A percentile compares a stretch with the other conserved stretches of the same genome.
Conservation (phyloP, 2,329 filamentous ascomycete genomes). For the Exophiala phaeomuriformis region DNA sequence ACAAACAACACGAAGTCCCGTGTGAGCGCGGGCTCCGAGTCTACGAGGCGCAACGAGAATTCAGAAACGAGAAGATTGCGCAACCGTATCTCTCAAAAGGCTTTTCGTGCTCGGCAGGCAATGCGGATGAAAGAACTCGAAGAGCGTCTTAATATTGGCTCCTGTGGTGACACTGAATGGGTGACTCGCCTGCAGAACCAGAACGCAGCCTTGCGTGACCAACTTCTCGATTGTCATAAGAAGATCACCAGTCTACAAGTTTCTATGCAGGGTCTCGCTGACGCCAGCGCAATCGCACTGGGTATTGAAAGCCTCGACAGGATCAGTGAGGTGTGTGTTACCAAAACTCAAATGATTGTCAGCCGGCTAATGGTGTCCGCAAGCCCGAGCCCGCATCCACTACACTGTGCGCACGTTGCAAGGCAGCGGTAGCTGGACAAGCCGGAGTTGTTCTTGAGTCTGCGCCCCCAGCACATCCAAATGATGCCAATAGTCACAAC, state of each 20-base stretch:
- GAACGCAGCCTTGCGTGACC: constrained; percentile 3
- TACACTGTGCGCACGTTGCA: too few relatives aligned
- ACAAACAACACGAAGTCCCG: too few relatives aligned
- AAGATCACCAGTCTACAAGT: constrained; percentile 14
- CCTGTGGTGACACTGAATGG: constrained; percentile 5
- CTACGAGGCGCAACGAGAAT: too few relatives aligned
- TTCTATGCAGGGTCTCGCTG: constrained; percentile 6
- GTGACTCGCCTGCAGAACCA: constrained; percentile 7
- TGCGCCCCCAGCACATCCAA: too few relatives aligned
- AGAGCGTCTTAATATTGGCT: constrained; percentile 3
- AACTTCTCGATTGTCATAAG: constrained; percentile 11
- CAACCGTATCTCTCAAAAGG: too few relatives aligned
- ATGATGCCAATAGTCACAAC: too few relatives aligned
- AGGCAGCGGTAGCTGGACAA: too few relatives aligned
- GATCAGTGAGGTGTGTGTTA: not conserved
- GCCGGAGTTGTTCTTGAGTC: too few relatives aligned
- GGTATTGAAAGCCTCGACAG: not conserved
- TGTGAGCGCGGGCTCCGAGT: too few relatives aligned
- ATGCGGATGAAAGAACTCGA: constrained; percentile 17
- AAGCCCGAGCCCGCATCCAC: too few relatives aligned
- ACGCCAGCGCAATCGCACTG: constrained; percentile 7
- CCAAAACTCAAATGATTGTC: constrained; percentile 2
- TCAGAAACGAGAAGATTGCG: too few relatives aligned
- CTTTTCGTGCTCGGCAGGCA: not conserved
- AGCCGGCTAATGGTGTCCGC: too few relatives aligned